phyloP scores from a whole-genome alignment of 2,329 filamentous ascomycete genomes.

The Calonectria multiphialidica region DNA sequence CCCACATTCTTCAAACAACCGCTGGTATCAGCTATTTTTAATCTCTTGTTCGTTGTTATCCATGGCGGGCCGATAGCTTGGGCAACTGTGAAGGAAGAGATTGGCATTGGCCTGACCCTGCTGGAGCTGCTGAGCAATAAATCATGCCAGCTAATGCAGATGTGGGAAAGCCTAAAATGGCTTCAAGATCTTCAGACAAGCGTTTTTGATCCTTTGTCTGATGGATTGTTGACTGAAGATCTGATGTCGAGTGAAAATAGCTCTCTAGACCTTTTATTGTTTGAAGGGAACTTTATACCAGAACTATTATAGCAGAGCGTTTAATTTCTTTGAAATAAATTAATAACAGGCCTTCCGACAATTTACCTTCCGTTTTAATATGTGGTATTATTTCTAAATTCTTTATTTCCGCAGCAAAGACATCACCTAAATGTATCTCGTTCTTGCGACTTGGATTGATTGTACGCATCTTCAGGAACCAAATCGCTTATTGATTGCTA shows the following conservation, averaged over 20 bases:
- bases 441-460: not conserved
- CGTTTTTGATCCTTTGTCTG: no score
- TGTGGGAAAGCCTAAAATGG: slow-evolving; percentile 15
- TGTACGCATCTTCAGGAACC: not conserved
- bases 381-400: no score
- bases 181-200: slow-evolving; percentile 17
- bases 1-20: slow-evolving; percentile 13
- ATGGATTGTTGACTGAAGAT: no score
- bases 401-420: no score
- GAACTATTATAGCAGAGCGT: no score
- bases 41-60: slow-evolving; percentile 6
- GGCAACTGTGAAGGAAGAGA: not conserved
- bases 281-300: no score
- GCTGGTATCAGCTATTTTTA: slow-evolving; percentile 3
- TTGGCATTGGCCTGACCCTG: slow-evolving; percentile 11
- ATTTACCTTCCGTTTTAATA: no score
- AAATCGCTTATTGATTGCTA: not conserved
- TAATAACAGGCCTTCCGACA: no score
- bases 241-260: no score
- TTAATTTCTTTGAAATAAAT: no score
- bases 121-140: slow-evolving; percentile 3
- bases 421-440: no score
- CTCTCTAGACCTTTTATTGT: no score
- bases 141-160: not conserved
- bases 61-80: not conserved